A percentile compares a stretch with the other conserved stretches of the same genome.
phyloP scores from a whole-genome alignment of 2,329 filamentous ascomycete species.

The Calycina herbarum region DNA sequence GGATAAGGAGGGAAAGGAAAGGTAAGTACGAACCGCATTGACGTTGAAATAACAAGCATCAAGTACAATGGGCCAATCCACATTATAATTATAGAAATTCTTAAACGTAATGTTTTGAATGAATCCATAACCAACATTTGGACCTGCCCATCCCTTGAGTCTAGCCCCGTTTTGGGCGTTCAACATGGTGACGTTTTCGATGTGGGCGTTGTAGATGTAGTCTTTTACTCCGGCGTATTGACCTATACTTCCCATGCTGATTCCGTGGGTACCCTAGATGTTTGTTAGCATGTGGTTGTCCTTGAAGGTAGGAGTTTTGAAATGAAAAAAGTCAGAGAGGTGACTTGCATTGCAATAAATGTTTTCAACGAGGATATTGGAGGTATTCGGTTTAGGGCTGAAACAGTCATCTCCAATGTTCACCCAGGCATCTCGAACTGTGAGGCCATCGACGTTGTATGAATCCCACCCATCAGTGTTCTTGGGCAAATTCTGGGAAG shows the following conservation, averaged over 20 bases:
- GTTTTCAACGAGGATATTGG: conserved; percentile 57
- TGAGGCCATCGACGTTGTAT: conserved; percentile 55
- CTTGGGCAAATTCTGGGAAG: conserved; percentile 48
- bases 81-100: conserved; percentile 59
- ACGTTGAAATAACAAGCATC: conserved; percentile 65
- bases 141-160: conserved; percentile 62
- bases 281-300: background rate
- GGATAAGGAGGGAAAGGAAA: background rate
- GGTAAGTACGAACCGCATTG: conserved; percentile 34
- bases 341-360: conserved; percentile 53
- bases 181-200: conserved; percentile 60
- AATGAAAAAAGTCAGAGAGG: background rate
- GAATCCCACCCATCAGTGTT: conserved; percentile 66
- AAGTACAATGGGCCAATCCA: conserved; percentile 57
- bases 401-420: conserved; percentile 62
- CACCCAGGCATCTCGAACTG: conserved; percentile 50
- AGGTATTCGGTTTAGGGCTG: conserved; percentile 59
- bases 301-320: background rate
- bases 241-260: conserved; percentile 59
- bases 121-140: conserved; percentile 57
- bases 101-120: conserved; percentile 63
- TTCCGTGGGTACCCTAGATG: conserved; percentile 50
- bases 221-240: conserved; percentile 56
- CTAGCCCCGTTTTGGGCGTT: conserved; percentile 55
- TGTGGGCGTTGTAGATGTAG: conserved; percentile 56